Evolutionary conservation across 495 filamentous ascomycete species (phyloP), one percentile per base, ranked within the genome.

Genomic region (Annulohypoxylon nitens): DNA sequence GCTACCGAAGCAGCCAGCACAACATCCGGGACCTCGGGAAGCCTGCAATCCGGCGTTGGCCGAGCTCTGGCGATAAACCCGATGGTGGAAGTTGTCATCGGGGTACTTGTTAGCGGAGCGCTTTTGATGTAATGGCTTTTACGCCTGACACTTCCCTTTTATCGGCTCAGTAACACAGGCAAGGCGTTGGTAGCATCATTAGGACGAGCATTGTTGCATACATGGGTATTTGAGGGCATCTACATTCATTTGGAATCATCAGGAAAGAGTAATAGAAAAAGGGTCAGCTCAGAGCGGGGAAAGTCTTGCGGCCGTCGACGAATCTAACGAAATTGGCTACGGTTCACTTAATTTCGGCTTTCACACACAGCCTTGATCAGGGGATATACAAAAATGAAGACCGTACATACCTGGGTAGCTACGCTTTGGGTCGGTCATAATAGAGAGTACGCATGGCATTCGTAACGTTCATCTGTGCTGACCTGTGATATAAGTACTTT

Each of bases 41-140:
- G 70, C 30, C 75, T 86, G 10, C 84, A 85, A 64, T 74, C 77
- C 7, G 83, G 80, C n/a, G 48, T 33, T 10, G 77, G 77, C 26
- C 34, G 67, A 33, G 58, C 67, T 8, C 14, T 30, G 12, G 71
- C 65, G 4, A 61, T 67, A 30, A 62, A 63, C 34, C 67, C 69
- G 0, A 54, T 69, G 7, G 65, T 67, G n/a, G 71, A 67, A n/a
- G 10, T 79, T 20, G 23, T 81, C 33, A 77, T 76, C 3, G 80
- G 74, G 4, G 51, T 54, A 0, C 41, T 81, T 11, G 43, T 81
- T 25, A 80, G 81, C 1, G 73, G 71, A 26, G 66, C 70, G 11
- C 37, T 76, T 37, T 39, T 76, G 1, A 67, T 45, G 34, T 71
- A 69, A 34, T 8, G 11, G 14, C 23, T 14, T 6, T 54, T 23